These are phyloP conservation scores for Talaromyces sp. DNA, from an alignment of 2,329 filamentous ascomycete genomes.

Conservation along the genomic window DNA sequence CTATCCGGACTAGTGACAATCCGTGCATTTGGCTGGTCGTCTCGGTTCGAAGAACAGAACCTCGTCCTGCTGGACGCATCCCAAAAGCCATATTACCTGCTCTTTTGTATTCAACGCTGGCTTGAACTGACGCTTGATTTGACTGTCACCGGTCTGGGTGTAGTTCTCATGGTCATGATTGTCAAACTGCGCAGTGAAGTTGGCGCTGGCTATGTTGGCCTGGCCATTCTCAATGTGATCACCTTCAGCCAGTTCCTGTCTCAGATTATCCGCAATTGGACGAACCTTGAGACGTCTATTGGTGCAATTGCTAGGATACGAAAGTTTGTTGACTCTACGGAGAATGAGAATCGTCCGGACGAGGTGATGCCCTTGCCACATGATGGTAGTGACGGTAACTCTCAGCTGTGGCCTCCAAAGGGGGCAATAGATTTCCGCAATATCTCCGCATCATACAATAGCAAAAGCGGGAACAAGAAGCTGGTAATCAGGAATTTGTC, in stretches of 20 bases:
- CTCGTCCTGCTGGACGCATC: constrained; percentile 48
- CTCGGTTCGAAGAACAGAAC: constrained; percentile 42
- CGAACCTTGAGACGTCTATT: constrained; percentile 53
- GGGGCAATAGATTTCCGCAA: constrained; percentile 42
- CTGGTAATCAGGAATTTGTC: constrained; percentile 43
- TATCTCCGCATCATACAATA: constrained; percentile 41
- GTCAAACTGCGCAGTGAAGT: constrained; percentile 42
- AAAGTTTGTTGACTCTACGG: constrained; percentile 43
- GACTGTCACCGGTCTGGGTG: constrained; percentile 46
- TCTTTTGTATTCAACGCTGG: constrained; percentile 56
- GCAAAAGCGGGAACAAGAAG: constrained; percentile 17
- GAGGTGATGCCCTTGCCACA: not conserved
- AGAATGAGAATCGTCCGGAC: constrained; percentile 5
- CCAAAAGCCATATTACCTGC: constrained; percentile 54
- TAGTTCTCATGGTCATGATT: constrained; percentile 47
- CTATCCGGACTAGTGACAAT: constrained; percentile 53
- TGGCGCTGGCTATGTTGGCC: constrained; percentile 47
- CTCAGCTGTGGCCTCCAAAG: constrained; percentile 39
- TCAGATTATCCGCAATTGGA: constrained; percentile 50
- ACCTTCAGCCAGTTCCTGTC: constrained; percentile 50
- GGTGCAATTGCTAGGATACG: constrained; percentile 54
- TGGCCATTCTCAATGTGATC: constrained; percentile 51
- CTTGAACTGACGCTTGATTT: constrained; percentile 49
- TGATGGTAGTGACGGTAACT: constrained; percentile 33
- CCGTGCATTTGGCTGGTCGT: constrained; percentile 53